Conservation (phyloP, 768 basidiomycete species). For the Cystoderma amianthinum region DNA sequence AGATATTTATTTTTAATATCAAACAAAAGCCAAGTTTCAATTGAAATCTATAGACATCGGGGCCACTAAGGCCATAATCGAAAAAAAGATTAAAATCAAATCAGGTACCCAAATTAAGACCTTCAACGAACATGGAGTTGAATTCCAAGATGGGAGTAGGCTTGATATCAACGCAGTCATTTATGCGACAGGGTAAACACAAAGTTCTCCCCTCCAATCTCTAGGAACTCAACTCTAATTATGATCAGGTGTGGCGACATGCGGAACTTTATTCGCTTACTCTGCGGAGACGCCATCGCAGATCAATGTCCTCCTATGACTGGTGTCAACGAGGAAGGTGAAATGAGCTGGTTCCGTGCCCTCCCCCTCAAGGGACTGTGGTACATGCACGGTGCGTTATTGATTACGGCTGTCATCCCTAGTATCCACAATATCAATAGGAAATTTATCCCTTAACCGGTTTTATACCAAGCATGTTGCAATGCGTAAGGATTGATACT, state of each 20-base stretch:
- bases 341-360: background rate
- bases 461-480: background rate
- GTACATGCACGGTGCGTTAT: background rate
- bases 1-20: background rate
- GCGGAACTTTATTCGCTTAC: background rate
- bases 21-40: background rate
- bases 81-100: background rate
- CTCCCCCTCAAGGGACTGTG: background rate
- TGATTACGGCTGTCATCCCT: background rate
- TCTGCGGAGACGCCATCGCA: background rate
- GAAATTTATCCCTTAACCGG: background rate
- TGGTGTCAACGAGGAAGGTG: background rate
- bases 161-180: background rate
- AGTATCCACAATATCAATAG: background rate
- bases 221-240: background rate
- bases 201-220: background rate
- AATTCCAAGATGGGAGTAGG: background rate
- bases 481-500: background rate
- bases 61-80: background rate
- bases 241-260: background rate
- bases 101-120: background rate
- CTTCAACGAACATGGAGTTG: background rate
- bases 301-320: background rate
- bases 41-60: background rate
- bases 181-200: background rate